Evolutionary conservation across 2,329 filamentous ascomycete genomes (phyloP), one percentile per base, ranked within the genome.

Genomic region (Falciphora oryzae): DNA sequence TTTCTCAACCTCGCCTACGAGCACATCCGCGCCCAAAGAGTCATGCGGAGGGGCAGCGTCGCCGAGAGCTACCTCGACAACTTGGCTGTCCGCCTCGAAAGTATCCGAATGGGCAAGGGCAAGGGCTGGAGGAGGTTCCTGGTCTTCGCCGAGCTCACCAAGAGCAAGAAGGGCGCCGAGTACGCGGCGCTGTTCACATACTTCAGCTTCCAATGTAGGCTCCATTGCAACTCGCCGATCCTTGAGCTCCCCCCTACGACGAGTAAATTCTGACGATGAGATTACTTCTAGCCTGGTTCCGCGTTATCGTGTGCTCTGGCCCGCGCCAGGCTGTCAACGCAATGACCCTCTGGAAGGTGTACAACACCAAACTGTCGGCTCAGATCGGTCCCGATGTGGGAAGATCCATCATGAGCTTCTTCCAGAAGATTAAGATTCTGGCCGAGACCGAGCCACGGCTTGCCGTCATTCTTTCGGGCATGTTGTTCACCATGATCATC

Each of bases 121-220:
- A 86, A 89, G 70, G 95, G 95, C 38, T 99, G 89, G 86, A 89
- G 88, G 71, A 85, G 94, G 62, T 99, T 97, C 73, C 77, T 97
- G n/a, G 92, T 97, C 69, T 97, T 97, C 74, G 89, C 92, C 22
- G 91, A 92, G 71, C 79, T 97, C 74, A 97, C 93, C 16, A 95
- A 94, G 78, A 93, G 90, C 76, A 93, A 91, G 73, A 96, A 96
- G 77, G 92, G 93, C 25, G 89, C 89, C 65, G 92, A 97, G 75
- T 97, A 97, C 71, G 84, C 96, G 69, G 93, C 93, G 3, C 82
- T 97, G 5, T 97, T 97, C 74, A 90, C 92, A 32, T 97, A 96
- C 75, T 97, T 96, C 76, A 89, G 78, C 64, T 86, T 89, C 64
- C 85, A 89, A 73, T 80, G 85, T 86, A 74, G 76, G 83, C 75